phyloP scores from a whole-genome alignment of 345 rosid genomes.

The Pseudoturritis turrita region DNA sequence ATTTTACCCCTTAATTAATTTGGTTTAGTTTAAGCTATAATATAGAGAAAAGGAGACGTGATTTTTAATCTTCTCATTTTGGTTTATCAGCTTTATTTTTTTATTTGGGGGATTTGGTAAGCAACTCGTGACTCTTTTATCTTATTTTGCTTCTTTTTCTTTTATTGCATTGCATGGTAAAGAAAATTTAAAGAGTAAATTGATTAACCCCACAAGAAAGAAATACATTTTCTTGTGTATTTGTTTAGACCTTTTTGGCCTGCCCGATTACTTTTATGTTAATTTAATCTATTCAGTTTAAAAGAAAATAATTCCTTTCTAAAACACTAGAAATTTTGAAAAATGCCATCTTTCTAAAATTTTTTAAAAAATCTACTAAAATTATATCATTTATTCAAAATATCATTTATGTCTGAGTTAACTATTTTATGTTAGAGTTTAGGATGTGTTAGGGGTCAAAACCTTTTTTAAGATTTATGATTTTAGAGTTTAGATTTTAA shows the following conservation, averaged over 20 bases:
- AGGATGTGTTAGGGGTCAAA: no score
- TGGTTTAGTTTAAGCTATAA: background rate
- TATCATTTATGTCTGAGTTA: no score
- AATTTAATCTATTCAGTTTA: no score
- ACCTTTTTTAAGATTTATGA: no score
- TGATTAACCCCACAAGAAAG: slow-evolving; percentile 28
- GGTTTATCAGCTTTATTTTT: slow-evolving; percentile 23
- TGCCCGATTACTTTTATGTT: background rate
- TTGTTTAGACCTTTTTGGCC: slow-evolving; percentile 2
- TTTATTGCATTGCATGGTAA: background rate
- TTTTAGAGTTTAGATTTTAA: no score
- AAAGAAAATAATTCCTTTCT: no score
- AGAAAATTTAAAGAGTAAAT: background rate
- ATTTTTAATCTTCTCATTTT: slow-evolving; percentile 25
- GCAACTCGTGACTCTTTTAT: slow-evolving; percentile 32
- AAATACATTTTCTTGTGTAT: background rate
- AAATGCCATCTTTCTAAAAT: no score
- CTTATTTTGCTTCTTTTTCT: slow-evolving; percentile 10
- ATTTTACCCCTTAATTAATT: background rate
- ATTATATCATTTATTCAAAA: no score
- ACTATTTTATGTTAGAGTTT: no score
- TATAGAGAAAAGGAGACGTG: slow-evolving; percentile 21
- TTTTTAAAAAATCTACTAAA: no score
- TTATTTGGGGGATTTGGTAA: slow-evolving; percentile 17
- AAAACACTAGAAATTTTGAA: no score